phyloP scores from a whole-genome alignment of 805 yeast species.

The Cyberlindnera mississippiensis region DNA sequence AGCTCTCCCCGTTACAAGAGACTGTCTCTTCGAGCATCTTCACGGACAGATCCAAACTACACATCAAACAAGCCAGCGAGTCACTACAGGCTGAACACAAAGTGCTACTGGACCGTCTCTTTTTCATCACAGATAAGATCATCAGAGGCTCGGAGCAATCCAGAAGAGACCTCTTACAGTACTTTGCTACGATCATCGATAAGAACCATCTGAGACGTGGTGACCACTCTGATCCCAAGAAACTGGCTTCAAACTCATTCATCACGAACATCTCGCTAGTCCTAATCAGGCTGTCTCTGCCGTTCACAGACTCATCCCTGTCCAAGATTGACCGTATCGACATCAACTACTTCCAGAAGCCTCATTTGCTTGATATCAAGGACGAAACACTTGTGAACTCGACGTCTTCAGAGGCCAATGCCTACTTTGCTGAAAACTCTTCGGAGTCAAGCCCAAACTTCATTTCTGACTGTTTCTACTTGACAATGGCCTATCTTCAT shows the following conservation, averaged over 20 bases:
- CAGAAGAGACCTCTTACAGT: conserved; percentile 58
- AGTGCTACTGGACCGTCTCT: conserved; percentile 57
- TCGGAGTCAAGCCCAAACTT: conserved; percentile 55
- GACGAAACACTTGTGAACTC: conserved; percentile 86
- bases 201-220: conserved; percentile 85
- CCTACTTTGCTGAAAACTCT: conserved; percentile 43
- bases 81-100: conserved; percentile 63
- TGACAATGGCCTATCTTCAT: conserved; percentile 74
- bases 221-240: conserved; percentile 65
- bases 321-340: conserved; percentile 76
- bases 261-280: conserved; percentile 73
- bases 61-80: conserved; percentile 48
- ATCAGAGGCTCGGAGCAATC: conserved; percentile 69
- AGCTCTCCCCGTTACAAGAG: conserved; percentile 67
- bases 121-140: conserved; percentile 65
- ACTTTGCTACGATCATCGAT: conserved; percentile 72
- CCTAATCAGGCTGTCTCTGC: conserved; percentile 69
- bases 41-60: conserved; percentile 35
- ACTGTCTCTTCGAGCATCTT: conserved; percentile 47
- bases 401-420: conserved; percentile 64
- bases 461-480: conserved; percentile 85
- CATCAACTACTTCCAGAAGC: conserved; percentile 56
- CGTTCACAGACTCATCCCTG: conserved; percentile 69
- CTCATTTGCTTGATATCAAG: conserved; percentile 52
- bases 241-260: conserved; percentile 73